These are phyloP conservation scores for Sorghum bicolor DNA, from an alignment of 176 grass and related monocot genomes.

Conservation along the genomic window DNA sequence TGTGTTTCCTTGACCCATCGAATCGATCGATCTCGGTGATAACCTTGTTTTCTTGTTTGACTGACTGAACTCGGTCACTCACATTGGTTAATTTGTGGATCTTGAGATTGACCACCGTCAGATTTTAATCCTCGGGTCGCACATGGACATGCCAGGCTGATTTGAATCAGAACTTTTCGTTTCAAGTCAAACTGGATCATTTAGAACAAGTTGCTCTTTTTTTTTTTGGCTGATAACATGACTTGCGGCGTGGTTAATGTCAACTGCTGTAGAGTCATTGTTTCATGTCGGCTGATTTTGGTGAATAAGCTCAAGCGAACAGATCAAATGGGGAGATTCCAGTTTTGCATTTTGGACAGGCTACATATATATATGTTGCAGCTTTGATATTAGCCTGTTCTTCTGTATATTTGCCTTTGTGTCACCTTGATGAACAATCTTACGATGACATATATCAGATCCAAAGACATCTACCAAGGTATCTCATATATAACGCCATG, in stretches of 20 bases:
- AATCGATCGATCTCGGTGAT: not conserved
- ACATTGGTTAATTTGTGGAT: conserved; percentile 7
- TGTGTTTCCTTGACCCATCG: conserved; percentile 16
- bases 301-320: too few species aligned
- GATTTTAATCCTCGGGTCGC: not conserved
- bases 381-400: not conserved
- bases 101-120: not conserved
- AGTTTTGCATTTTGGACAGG: not conserved
- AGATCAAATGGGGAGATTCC: not conserved
- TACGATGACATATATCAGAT: not conserved
- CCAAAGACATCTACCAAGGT: not conserved
- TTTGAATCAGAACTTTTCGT: not conserved
- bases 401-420: not conserved
- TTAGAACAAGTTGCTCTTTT: not conserved
- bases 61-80: conserved; percentile 24
- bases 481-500: not conserved
- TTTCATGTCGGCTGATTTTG: too few species aligned
- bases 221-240: not conserved
- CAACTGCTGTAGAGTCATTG: too few species aligned
- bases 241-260: not conserved
- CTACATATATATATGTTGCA: not conserved
- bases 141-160: not conserved
- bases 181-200: not conserved
- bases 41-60: conserved; percentile 14
- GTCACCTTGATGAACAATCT: not conserved